Percentiles rank a stretch among this genome's conserved stretches.
Evolutionary conservation across 164 flowering plant species (phyloP).

Genomic region (Vitis cinerea): DNA sequence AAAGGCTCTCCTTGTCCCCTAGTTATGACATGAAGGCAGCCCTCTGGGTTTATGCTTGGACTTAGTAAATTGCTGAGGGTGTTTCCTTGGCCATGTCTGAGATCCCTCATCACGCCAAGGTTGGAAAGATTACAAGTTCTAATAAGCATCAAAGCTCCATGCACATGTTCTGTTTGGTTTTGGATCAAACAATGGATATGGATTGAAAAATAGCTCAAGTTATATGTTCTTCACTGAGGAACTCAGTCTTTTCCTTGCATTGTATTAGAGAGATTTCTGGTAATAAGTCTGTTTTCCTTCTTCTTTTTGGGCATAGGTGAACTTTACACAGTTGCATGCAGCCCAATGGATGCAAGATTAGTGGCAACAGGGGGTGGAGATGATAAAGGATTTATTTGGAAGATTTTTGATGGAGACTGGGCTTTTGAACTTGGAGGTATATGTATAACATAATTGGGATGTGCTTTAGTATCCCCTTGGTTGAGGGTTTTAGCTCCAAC

Average conservation of each 20-base stretch:
- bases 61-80: neutral
- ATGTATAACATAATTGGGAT: neutral
- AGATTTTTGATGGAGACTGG: constrained; percentile 74
- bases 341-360: constrained; percentile 68
- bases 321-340: constrained; percentile 79
- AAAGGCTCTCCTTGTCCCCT: neutral
- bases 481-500: neutral
- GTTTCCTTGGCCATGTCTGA: neutral
- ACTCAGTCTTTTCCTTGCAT: neutral
- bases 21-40: neutral
- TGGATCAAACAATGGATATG: neutral
- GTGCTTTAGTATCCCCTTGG: neutral
- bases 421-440: constrained; percentile 72
- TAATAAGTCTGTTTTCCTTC: neutral
- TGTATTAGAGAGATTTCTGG: neutral
- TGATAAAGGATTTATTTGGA: constrained; percentile 92
- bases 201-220: neutral
- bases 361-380: constrained; percentile 97
- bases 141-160: neutral
- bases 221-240: neutral
- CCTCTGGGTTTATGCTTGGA: neutral
- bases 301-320: constrained; percentile 49
- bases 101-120: neutral
- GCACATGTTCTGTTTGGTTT: neutral
- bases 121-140: neutral